Percentiles rank a stretch among this genome's conserved stretches.
Conservation (phyloP, 306 rosid species). For the Purshia tridentata region DNA sequence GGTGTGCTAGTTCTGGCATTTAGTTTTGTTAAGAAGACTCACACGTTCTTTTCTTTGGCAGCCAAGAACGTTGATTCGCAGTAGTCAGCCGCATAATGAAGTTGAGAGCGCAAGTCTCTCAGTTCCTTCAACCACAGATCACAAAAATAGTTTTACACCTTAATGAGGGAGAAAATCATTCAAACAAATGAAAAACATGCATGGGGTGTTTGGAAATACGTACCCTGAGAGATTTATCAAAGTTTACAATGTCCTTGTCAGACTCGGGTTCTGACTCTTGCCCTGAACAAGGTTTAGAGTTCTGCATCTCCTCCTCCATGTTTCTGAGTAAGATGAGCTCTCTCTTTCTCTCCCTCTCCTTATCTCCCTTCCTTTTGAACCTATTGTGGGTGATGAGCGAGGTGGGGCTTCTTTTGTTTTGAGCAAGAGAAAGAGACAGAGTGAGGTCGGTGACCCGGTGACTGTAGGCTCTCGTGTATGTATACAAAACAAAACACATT, state of each 20-base stretch:
- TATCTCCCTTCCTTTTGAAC: conserved; percentile 11
- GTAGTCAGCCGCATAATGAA: conserved; percentile 86
- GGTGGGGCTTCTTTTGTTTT: conserved; percentile 23
- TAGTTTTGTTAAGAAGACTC: conserved; percentile 25
- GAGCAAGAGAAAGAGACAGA: background rate
- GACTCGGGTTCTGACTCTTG: conserved; percentile 41
- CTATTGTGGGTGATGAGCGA: conserved; percentile 10
- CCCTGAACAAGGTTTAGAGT: conserved; percentile 35
- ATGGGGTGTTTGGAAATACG: background rate
- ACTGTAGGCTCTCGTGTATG: conserved; percentile 2
- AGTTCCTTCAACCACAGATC: conserved; percentile 50
- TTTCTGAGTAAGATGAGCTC: background rate
- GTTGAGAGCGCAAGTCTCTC: conserved; percentile 68
- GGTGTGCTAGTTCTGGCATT: background rate
- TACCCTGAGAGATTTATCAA: conserved; percentile 75
- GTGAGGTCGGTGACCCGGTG: conserved; percentile 18
- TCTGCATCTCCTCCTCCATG: conserved; percentile 40
- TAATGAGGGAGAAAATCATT: background rate
- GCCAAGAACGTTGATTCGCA: conserved; percentile 74
- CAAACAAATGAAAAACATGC: background rate
- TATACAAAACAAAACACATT: conserved; percentile 33
- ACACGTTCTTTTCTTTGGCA: conserved; percentile 62
- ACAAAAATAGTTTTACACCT: background rate
- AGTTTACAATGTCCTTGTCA: conserved; percentile 35
- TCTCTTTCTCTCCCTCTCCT: no score